Evolutionary conservation across 2,329 filamentous ascomycete genomes (phyloP).

Genomic region (Penicillium sp.): DNA sequence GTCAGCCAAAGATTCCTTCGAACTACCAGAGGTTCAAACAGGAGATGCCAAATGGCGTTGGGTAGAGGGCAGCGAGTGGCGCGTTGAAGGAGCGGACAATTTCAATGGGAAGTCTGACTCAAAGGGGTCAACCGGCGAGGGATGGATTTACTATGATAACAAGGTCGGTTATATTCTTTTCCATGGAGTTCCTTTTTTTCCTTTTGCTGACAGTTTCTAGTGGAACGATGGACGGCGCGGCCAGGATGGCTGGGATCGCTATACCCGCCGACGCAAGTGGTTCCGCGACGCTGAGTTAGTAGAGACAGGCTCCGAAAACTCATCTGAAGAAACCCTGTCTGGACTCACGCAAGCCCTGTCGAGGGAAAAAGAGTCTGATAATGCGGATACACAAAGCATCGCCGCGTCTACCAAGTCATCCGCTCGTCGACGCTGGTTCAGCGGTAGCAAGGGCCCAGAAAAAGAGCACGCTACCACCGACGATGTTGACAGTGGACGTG

Average conservation of each 20-base stretch:
- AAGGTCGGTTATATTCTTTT: conserved; percentile 58
- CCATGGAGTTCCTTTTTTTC: not conserved
- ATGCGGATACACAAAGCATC: conserved; percentile 29
- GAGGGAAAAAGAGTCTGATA: conserved; percentile 22
- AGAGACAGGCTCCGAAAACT: conserved; percentile 54
- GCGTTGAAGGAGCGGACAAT: conserved; percentile 64
- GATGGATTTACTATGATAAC: conserved; percentile 98
- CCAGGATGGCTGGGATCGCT: conserved; percentile 87
- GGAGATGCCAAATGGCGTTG: conserved; percentile 68
- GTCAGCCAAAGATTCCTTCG: conserved; percentile 68
- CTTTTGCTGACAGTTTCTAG: conserved; percentile 42
- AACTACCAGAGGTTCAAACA: conserved; percentile 63
- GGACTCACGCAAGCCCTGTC: conserved; percentile 29
- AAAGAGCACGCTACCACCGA: conserved; percentile 26
- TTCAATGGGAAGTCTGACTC: conserved; percentile 37
- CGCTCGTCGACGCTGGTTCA: conserved; percentile 40
- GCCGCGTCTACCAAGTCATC: conserved; percentile 29
- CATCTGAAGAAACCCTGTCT: conserved; percentile 42
- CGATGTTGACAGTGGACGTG: conserved; percentile 16
- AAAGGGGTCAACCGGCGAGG: conserved; percentile 56
- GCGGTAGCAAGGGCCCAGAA: conserved; percentile 25
- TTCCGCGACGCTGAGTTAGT: conserved; percentile 93
- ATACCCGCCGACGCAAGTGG: conserved; percentile 92
- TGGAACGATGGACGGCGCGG: conserved; percentile 86
- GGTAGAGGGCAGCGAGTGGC: conserved; percentile 82